phyloP scores from a whole-genome alignment of 129 eudicot genomes.

The Helianthus tuberosus region DNA sequence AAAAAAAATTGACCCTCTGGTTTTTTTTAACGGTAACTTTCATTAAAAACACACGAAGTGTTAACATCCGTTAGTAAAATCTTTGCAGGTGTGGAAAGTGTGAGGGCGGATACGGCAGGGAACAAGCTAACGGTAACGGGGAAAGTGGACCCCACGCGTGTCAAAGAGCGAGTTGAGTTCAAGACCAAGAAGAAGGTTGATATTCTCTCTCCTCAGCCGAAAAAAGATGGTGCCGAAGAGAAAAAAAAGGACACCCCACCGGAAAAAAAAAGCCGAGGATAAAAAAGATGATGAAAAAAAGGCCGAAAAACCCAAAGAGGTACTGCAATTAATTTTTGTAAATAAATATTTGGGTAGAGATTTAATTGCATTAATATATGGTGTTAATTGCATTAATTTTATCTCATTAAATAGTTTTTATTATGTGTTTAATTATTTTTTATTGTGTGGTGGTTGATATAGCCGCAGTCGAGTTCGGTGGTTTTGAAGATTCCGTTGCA shows the following conservation, averaged over 20 bases:
- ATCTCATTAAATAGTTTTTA: background rate
- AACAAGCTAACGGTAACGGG: constrained; percentile 62
- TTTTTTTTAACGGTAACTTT: too few species aligned
- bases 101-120: constrained; percentile 40
- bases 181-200: constrained; percentile 68
- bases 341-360: constrained; percentile 8
- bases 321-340: constrained; percentile 20
- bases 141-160: constrained; percentile 58
- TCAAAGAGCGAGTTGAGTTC: constrained; percentile 60
- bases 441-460: constrained; percentile 24
- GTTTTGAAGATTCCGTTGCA: constrained; percentile 57
- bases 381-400: background rate
- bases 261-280: constrained; percentile 42
- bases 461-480: constrained; percentile 47
- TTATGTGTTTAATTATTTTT: background rate
- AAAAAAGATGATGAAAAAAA: constrained; percentile 41
- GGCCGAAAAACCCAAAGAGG: constrained; percentile 59
- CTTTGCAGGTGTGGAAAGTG: constrained; percentile 63
- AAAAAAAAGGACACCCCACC: constrained; percentile 1
- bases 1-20: too few species aligned
- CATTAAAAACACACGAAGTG: too few species aligned
- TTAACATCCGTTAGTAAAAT: background rate
- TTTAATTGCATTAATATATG: constrained; percentile 6
- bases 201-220: constrained; percentile 58
- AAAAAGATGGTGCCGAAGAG: constrained; percentile 36